A percentile compares a stretch with the other conserved stretches of the same genome.
Evolutionary conservation across 768 basidiomycete species (phyloP).

Genomic region (Boletus rex-veris): DNA sequence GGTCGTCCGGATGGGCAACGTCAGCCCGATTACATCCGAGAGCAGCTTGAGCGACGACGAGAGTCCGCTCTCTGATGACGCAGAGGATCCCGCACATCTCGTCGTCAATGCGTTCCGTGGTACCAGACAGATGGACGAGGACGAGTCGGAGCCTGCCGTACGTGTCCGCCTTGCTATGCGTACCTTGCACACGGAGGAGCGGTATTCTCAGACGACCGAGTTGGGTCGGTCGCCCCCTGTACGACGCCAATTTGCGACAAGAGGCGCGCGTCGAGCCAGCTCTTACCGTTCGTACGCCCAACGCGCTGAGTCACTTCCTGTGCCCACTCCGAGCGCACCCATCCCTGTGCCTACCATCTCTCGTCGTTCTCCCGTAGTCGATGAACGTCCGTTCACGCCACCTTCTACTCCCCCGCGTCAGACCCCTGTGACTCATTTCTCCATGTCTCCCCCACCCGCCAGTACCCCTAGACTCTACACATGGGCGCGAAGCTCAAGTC

Average conservation of each 20-base stretch:
- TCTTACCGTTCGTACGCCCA: background rate
- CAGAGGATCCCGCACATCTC: slow-evolving; percentile 41
- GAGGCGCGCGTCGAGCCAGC: background rate
- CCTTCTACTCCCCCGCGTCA: slow-evolving; percentile 35
- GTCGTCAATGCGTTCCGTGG: slow-evolving; percentile 36
- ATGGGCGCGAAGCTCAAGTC: slow-evolving; percentile 40
- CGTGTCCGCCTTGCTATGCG: slow-evolving; percentile 25
- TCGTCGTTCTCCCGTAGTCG: slow-evolving; percentile 17
- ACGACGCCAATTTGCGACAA: slow-evolving; percentile 4
- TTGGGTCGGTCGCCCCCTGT: background rate
- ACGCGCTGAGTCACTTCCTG: slow-evolving; percentile 6
- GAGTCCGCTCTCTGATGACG: slow-evolving; percentile 46
- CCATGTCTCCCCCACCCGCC: slow-evolving; percentile 54
- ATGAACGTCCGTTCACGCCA: slow-evolving; percentile 17
- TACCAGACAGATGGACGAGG: slow-evolving; percentile 22
- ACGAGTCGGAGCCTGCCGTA: slow-evolving; percentile 13
- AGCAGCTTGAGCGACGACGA: slow-evolving; percentile 44
- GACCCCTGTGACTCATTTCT: slow-evolving; percentile 16
- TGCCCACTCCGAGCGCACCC: slow-evolving; percentile 26
- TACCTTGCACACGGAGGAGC: slow-evolving; percentile 3
- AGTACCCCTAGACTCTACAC: slow-evolving; percentile 57
- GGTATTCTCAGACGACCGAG: slow-evolving; percentile 4
- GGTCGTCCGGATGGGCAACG: slow-evolving; percentile 29
- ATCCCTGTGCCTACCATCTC: slow-evolving; percentile 29
- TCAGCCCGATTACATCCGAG: slow-evolving; percentile 39